phyloP scores from a whole-genome alignment of 2,329 filamentous ascomycete species.

The Colletotrichum zoysiae region DNA sequence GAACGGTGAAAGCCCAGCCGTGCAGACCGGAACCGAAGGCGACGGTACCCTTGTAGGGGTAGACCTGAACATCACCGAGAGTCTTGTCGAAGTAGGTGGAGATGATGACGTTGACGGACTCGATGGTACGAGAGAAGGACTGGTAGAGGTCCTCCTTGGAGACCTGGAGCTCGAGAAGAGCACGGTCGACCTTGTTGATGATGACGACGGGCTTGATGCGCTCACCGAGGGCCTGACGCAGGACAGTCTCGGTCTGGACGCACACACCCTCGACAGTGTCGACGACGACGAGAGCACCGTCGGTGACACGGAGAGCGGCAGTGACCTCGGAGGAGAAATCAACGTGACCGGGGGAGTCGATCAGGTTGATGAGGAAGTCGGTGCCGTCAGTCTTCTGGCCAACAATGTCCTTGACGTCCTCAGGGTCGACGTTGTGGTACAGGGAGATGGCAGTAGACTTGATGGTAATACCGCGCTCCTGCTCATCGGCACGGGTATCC shows the following conservation, averaged over 20 bases:
- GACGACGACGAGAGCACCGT: constrained; percentile 99
- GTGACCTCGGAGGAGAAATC: constrained; percentile 99
- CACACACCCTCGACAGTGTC: constrained; percentile 99
- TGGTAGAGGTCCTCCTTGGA: constrained; percentile 99
- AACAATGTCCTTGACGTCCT: constrained; percentile 95
- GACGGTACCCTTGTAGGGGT: constrained; percentile 96
- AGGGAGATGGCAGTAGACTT: constrained; percentile 99
- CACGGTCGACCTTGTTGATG: constrained; percentile 99
- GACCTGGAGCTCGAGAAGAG: constrained; percentile 98
- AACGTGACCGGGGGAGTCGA: constrained; percentile 99
- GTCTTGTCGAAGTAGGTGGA: constrained; percentile 98
- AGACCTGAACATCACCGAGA: constrained; percentile 98
- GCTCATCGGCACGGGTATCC: constrained; percentile 96
- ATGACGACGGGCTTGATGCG: constrained; percentile 99
- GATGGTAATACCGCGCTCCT: constrained; percentile 99
- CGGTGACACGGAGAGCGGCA: constrained; percentile 98
- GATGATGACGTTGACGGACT: constrained; percentile 99
- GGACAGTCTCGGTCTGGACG: constrained; percentile 99
- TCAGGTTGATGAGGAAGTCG: constrained; percentile 99
- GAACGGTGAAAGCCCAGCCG: constrained; percentile 99
- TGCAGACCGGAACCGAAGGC: constrained; percentile 99
- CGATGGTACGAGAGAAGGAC: constrained; percentile 99
- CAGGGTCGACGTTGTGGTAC: constrained; percentile 86
- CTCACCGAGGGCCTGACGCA: constrained; percentile 98
- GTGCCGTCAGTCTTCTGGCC: constrained; percentile 88